These are phyloP conservation scores for Chaetomium globosum DNA, from an alignment of 2,329 filamentous ascomycete species.

Conservation along the genomic window DNA sequence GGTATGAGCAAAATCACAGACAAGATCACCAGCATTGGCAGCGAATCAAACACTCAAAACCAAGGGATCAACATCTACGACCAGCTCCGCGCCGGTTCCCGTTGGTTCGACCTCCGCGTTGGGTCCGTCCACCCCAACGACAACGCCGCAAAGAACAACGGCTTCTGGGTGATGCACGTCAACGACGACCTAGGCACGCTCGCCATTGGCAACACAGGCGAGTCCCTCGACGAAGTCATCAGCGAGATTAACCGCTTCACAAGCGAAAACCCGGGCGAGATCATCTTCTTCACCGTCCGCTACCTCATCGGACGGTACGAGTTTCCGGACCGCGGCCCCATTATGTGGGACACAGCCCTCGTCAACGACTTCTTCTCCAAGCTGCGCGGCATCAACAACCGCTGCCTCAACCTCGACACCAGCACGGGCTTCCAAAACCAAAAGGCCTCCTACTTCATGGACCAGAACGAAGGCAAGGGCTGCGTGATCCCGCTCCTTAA, in stretches of 20 bases:
- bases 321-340: constrained; percentile 35
- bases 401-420: constrained; percentile 40
- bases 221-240: constrained; percentile 49
- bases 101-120: constrained; percentile 53
- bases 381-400: constrained; percentile 48
- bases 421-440: constrained; percentile 38
- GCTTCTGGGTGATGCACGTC: constrained; percentile 45
- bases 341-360: constrained; percentile 45
- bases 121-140: constrained; percentile 43
- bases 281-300: constrained; percentile 52
- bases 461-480: constrained; percentile 40
- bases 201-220: constrained; percentile 51
- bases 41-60: constrained; percentile 48
- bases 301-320: constrained; percentile 48
- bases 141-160: constrained; percentile 26
- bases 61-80: constrained; percentile 50
- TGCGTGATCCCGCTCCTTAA: constrained; percentile 43
- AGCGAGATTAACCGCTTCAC: constrained; percentile 51
- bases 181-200: constrained; percentile 38
- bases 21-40: constrained; percentile 43
- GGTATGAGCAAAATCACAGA: constrained; percentile 51
- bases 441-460: constrained; percentile 39
- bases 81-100: constrained; percentile 50
- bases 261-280: constrained; percentile 47
- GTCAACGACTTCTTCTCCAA: constrained; percentile 49